Evolutionary conservation across 768 basidiomycete species (phyloP).

Genomic region (Tulasnella sp.): DNA sequence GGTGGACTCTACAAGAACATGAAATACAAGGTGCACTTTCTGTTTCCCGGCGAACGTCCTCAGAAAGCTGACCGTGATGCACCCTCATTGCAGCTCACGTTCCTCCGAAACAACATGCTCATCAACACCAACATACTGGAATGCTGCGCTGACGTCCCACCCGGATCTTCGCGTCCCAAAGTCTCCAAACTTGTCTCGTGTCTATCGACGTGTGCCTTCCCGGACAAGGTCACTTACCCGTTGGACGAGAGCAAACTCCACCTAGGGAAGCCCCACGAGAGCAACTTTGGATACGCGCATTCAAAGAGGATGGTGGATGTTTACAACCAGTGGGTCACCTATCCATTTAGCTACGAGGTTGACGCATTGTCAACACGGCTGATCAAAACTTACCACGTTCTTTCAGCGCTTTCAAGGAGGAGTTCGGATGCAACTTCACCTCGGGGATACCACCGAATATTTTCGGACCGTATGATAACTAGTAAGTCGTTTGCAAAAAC

Average conservation of each 20-base stretch:
- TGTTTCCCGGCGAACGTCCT: neutral
- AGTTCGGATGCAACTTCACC: constrained; percentile 89
- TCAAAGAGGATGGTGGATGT: constrained; percentile 94
- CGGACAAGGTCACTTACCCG: constrained; percentile 88
- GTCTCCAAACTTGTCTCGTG: constrained; percentile 81
- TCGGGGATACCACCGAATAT: constrained; percentile 95
- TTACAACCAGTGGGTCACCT: constrained; percentile 68
- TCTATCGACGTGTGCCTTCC: constrained; percentile 94
- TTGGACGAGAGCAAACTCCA: constrained; percentile 90
- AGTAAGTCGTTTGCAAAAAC: constrained; percentile 35
- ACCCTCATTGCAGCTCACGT: constrained; percentile 49
- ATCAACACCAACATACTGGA: constrained; percentile 94
- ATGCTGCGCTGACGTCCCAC: constrained; percentile 34
- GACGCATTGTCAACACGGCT: neutral
- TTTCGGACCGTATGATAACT: constrained; percentile 94
- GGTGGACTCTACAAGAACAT: constrained; percentile 97
- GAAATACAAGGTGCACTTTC: constrained; percentile 63
- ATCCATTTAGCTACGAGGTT: constrained; percentile 2
- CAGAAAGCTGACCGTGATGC: neutral
- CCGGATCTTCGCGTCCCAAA: constrained; percentile 25
- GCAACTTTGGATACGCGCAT: constrained; percentile 94
- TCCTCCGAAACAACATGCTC: constrained; percentile 89
- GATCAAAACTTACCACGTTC: neutral
- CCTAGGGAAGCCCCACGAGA: constrained; percentile 80
- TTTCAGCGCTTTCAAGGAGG: constrained; percentile 92